Base-by-base conservation (phyloP, 2,329 filamentous ascomycete genomes). In the Epichloe elymi region DNA sequence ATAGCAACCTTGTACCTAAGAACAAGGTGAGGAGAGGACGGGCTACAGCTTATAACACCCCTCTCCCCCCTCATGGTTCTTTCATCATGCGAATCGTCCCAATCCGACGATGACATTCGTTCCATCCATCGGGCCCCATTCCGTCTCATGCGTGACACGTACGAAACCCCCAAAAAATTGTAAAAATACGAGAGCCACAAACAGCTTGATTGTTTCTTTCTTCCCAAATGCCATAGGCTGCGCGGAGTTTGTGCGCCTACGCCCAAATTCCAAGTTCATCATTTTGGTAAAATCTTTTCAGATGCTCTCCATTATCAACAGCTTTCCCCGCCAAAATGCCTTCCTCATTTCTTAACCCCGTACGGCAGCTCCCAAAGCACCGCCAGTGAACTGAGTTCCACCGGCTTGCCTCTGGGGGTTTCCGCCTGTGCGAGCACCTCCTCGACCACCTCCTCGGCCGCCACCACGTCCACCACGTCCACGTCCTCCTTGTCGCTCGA, bases 401-500 rank as follows among this genome's bases (percentile, higher is more conserved):
- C 83, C 80, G 58, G 82, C 79, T 65, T 84, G 81, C 67, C 82
- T 74, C 65, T 80, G 83, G 19, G 73, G 66, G 65, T 79, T 78
- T 55, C 77, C 79, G 54, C 76, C 76, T 45, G 68, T 65, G 56
- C 77, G 71, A 37, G 80, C 72, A 50, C 83, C 83, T 42, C 83
- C 80, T 41, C 80, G 70, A 46, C 84, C 78, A 30, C 76, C 72
- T 42, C 83, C 72, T 50, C 76, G 74, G 41, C 85, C 83, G 55
- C 84, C 79, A 19, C 70, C 80, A 63, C 67, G 67, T 49, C 82
- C 86, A 46, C 85, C 82, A 30, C 83, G 79, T 54, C 85, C 83
- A 57, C 85, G 79, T 52, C 86, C 87, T 58, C 88, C 86, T 74
- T 95, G 88, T 67, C 91, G 77, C 76, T 96, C 90, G 71, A 97